Base-by-base conservation (phyloP, 768 basidiomycete species). In the Amanita fuliginea region DNA sequence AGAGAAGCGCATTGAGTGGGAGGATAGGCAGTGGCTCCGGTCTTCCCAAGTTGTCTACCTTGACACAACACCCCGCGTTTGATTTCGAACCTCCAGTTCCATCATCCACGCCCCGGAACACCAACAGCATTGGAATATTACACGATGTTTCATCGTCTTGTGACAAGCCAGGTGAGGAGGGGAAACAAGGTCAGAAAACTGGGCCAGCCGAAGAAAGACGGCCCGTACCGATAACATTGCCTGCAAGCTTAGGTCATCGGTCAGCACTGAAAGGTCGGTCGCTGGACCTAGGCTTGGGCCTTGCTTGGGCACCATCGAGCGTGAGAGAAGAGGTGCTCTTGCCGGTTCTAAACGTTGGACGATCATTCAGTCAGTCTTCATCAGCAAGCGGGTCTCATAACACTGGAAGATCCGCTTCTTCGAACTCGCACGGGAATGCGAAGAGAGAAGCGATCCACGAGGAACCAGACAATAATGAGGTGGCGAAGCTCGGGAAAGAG, bases 271-370 rank as follows among this genome's bases (percentile, higher is more conserved):
- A 81, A 59, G 83, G 83, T 1, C 80, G 83, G 21, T 86, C 83
- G 21, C 63, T 87, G 33, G 85, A 86, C 60, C 72, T 86, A 7
- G 78, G 79, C 2, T 61, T 86, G 13, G 82, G 81, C 4, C 68
- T 87, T 37, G 66, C 81, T 11, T 86, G 85, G 85, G 85, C 84
- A 3, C 81, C 85, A 18, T 72, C 74, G 30, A 80, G 69, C 54
- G 70, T 87, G 53, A 73, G 75, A 44, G 82, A 85, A 59, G 79
- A 81, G 35, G 76, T 79, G n/a, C 62, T 87, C 30, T 61, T 83
- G 53, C 78, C 78, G 14, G 62, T 68, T 42, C 68, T 71, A 30
- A 67, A 70, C 46, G 50, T 57, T 26, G 42, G 49, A n/a, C 59
- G 73, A 52, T 54, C 65, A 33, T 44, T 60, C 9, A 68, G 65